phyloP scores from a whole-genome alignment of 805 yeast genomes.

The Candida nanaspora region DNA sequence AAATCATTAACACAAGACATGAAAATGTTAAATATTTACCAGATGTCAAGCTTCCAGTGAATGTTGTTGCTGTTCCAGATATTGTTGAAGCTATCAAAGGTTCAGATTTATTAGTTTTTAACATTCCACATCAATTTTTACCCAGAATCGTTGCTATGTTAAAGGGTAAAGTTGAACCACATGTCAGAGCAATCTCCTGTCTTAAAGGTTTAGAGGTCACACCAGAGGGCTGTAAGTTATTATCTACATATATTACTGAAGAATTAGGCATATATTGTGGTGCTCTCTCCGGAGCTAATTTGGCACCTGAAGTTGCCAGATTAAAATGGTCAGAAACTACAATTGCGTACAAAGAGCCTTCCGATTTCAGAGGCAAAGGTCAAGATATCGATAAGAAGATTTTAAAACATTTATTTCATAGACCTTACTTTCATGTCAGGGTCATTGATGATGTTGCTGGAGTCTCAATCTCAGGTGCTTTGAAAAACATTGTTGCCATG shows the following conservation, averaged over 20 bases:
- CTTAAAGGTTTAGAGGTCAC: conserved; percentile 91
- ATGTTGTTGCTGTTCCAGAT: conserved; percentile 83
- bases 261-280: conserved; percentile 87
- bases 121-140: conserved; percentile 96
- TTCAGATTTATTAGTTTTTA: conserved; percentile 85
- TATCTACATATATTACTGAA: conserved; percentile 73
- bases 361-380: conserved; percentile 60
- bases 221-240: conserved; percentile 75
- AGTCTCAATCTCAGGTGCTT: conserved; percentile 93
- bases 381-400: conserved; percentile 64
- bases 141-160: conserved; percentile 69
- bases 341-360: conserved; percentile 78
- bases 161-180: conserved; percentile 63
- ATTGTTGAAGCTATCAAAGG: conserved; percentile 66
- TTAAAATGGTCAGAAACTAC: conserved; percentile 98
- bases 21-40: conserved; percentile 95
- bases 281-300: conserved; percentile 93
- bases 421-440: conserved; percentile 96
- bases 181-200: conserved; percentile 87
- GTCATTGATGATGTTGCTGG: conserved; percentile 93
- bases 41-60: conserved; percentile 77
- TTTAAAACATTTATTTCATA: conserved; percentile 82
- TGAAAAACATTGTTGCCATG: conserved; percentile 91
- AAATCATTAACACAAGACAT: conserved; percentile 82
- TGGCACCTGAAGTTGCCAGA: conserved; percentile 94